Evolutionary conservation across 2,329 filamentous ascomycete genomes (phyloP).

Genomic region (Xylogone sp.): DNA sequence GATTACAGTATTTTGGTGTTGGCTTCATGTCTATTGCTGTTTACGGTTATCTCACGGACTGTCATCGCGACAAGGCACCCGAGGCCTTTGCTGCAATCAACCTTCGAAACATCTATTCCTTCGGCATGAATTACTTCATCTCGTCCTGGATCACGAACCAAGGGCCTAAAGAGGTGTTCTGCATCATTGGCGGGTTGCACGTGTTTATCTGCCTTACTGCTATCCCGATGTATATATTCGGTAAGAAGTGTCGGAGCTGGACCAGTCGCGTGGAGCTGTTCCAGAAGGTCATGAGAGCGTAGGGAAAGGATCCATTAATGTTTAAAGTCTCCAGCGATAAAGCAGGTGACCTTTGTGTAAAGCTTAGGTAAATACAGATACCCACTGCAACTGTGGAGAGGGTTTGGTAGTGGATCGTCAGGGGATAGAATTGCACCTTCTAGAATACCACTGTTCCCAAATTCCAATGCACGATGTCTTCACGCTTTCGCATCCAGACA

Average conservation of each 20-base stretch:
- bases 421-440: no score
- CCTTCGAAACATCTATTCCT: slow-evolving; percentile 31
- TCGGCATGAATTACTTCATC: slow-evolving; percentile 33
- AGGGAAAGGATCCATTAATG: not conserved
- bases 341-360: no score
- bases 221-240: slow-evolving; percentile 31
- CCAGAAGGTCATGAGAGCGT: slow-evolving; percentile 23
- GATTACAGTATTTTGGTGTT: slow-evolving; percentile 31
- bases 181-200: slow-evolving; percentile 29
- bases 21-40: slow-evolving; percentile 33
- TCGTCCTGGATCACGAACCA: slow-evolving; percentile 29
- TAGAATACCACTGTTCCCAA: no score
- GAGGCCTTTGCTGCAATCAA: slow-evolving; percentile 37
- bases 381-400: no score
- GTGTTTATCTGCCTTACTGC: slow-evolving; percentile 30
- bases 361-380: not conserved
- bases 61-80: slow-evolving; percentile 34
- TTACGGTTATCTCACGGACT: slow-evolving; percentile 35
- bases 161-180: slow-evolving; percentile 29
- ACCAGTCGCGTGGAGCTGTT: slow-evolving; percentile 25
- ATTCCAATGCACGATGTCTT: no score
- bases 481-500: no score
- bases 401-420: no score
- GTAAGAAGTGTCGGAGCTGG: slow-evolving; percentile 30
- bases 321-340: not conserved